Percentiles rank a stretch among this genome's conserved stretches.
Evolutionary conservation across 2,329 filamentous ascomycete genomes (phyloP).

Genomic region (Sarocladium oryzae): DNA sequence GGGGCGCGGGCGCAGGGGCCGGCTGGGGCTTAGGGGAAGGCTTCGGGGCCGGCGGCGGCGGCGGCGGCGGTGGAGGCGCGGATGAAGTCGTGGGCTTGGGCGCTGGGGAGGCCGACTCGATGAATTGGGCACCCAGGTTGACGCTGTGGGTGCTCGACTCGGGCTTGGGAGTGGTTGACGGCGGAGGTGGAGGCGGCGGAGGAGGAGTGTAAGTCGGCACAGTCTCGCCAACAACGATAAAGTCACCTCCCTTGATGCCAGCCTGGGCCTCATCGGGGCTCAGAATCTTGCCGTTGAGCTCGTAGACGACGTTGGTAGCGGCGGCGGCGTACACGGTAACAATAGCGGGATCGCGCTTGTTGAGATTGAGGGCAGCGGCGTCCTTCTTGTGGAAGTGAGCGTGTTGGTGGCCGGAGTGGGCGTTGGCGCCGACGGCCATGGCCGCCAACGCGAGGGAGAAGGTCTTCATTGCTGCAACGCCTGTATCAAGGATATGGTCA

Average conservation of each 20-base stretch:
- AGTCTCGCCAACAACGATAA: slow-evolving; percentile 56
- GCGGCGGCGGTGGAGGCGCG: slow-evolving; percentile 17
- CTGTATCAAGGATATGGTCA: neutral
- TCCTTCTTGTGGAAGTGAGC: slow-evolving; percentile 54
- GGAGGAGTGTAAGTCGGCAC: slow-evolving; percentile 45
- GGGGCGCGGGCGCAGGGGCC: slow-evolving; percentile 16
- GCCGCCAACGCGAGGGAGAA: slow-evolving; percentile 39
- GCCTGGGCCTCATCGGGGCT: slow-evolving; percentile 57
- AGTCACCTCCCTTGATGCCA: slow-evolving; percentile 66
- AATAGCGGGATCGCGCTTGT: slow-evolving; percentile 39
- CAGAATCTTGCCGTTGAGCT: slow-evolving; percentile 59
- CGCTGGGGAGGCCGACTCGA: slow-evolving; percentile 31
- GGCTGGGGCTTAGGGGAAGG: slow-evolving; percentile 21
- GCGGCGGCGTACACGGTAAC: slow-evolving; percentile 50
- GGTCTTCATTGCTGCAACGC: slow-evolving; percentile 11
- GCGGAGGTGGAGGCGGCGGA: slow-evolving; percentile 24
- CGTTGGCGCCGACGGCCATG: slow-evolving; percentile 46
- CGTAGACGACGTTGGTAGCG: slow-evolving; percentile 63
- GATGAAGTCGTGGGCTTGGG: slow-evolving; percentile 8
- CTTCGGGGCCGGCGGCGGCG: slow-evolving; percentile 14
- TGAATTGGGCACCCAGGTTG: slow-evolving; percentile 40
- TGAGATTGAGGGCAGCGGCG: slow-evolving; percentile 32
- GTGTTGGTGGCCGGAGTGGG: slow-evolving; percentile 57
- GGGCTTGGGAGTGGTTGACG: slow-evolving; percentile 20
- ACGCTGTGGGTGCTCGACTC: slow-evolving; percentile 30